These are phyloP conservation scores for Jamesozyma lodderae DNA, from an alignment of 805 yeast species.

Conservation along the genomic window DNA sequence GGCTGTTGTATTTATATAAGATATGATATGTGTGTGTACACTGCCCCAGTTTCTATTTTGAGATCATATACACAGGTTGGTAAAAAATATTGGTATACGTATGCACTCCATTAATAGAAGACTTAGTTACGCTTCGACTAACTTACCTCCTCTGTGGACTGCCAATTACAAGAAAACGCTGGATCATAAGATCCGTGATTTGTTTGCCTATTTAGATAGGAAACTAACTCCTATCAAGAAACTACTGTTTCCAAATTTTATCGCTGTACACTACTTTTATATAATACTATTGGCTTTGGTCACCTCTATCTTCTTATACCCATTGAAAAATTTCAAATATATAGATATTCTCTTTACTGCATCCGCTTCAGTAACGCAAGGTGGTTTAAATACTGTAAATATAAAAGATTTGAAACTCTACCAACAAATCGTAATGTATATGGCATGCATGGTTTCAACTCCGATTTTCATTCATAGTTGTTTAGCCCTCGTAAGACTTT, in stretches of 20 bases:
- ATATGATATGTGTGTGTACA: too few species aligned
- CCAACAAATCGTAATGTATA: conserved; percentile 69
- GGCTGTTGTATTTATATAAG: too few species aligned
- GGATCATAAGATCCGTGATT: conserved; percentile 33
- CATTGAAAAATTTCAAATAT: conserved; percentile 51
- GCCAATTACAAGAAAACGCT: conserved; percentile 24
- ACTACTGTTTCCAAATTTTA: conserved; percentile 34
- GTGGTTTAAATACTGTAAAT: conserved; percentile 76
- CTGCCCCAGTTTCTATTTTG: not conserved
- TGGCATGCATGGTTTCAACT: conserved; percentile 56
- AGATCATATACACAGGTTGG: not conserved
- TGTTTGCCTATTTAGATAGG: conserved; percentile 21
- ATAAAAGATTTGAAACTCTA: conserved; percentile 52
- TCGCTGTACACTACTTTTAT: conserved; percentile 63
- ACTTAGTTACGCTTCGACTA: not conserved
- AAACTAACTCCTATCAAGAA: conserved; percentile 28
- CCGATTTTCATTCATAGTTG: conserved; percentile 83
- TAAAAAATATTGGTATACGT: not conserved
- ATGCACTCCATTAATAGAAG: not conserved
- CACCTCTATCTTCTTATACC: conserved; percentile 68
- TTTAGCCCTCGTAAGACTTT: conserved; percentile 65
- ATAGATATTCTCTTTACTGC: conserved; percentile 72
- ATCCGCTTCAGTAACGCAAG: conserved; percentile 74
- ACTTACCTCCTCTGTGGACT: not conserved
- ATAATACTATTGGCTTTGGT: conserved; percentile 49